Evolutionary conservation across 768 basidiomycete genomes (phyloP), one percentile per base, ranked within the genome.

Genomic region (Podaxis sp.): DNA sequence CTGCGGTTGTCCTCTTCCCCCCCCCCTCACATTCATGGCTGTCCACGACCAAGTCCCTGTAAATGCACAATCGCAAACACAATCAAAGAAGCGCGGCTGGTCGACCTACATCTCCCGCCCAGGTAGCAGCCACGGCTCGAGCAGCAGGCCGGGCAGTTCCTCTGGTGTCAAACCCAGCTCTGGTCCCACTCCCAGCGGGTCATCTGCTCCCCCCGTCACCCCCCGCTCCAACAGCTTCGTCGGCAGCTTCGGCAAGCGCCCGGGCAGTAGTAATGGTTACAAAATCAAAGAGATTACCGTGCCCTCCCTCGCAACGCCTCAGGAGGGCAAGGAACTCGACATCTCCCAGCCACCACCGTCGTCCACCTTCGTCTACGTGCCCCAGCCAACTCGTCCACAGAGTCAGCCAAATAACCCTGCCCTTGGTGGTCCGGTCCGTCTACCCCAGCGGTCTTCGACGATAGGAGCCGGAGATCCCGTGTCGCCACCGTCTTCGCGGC

Each of bases 101-200:
- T 67, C 74, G 46, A 64, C 75, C 25, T 77, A 76, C 65, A 72
- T 77, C 19, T 71, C 78, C 13, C 66, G 76, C 43, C 72, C 76
- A 7, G 68, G 72, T 47, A 74, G 72, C 65, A 74, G 71, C 51
- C 61, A 67, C 17, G 69, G 72, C 52, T 55, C 61, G 22, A 55
- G 41, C 57, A 38, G 55, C 55, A 55, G 47, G 37, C 29, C 24
- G 5, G 40, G 40, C 13, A 59, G 37, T n/a, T 24, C 22, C 8
- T 11, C 49, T 8, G 11, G 24, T 13, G 13, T 7, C 29, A 36
- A n/a, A 17, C n/a, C 53, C n/a, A 7, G 17, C 7, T 19, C n/a
- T 22, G 43, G 43, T 15, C 17, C n/a, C n/a, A 38, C 1, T 38
- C 25, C 33, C 19, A 40, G 36, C 37, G 36, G 38, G n/a, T 17